Base-by-base conservation (phyloP, 164 flowering plant species). In the Cinnamomum micranthum region DNA sequence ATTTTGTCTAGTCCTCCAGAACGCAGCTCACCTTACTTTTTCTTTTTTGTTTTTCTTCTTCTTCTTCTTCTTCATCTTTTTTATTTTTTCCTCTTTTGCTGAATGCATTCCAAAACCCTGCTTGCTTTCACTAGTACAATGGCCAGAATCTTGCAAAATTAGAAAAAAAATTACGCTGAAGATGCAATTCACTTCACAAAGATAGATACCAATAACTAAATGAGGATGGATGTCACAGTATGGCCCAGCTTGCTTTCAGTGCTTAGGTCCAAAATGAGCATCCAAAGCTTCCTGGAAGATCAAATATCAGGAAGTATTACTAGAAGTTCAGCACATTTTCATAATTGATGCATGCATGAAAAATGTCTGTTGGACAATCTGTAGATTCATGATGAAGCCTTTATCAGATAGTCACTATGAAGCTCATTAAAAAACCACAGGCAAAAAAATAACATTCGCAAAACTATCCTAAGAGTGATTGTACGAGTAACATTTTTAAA, bases 181-280 rank as follows among this genome's bases (percentile, higher is more conserved):
- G 74, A 71, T 24, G 41, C 35, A 74, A 11, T 70, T 74, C 69
- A 58, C 73, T 52, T 28, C 74, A 62, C 65, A 70, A 75, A 69
- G 23, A 51, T 52, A 24, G 14, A 31, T 71, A 78, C 65, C 25
- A 70, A 67, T 71, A 71, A 41, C 13, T 27, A 20, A 51, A 31
- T 50, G 73, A 63, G 77, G 75, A 25, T 23, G 14, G 35, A 20
- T 65, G 14, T 23, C 28, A 65, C 55, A 64, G 71, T 27, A 11
- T 14, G 25, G 33, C 14, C 25, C 50, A 68, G 51, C 52, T 63
- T 76, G 51, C 63, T 47, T 73, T 76, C 63, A 68, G 19, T 33
- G 71, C 58, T 65, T 70, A 60, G 69, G 66, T 75, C 71, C 71
- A 65, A 28, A 74, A 74, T 15, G 66, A 74, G 72, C 77, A 78